Percentiles rank a stretch among this genome's conserved stretches.
These are phyloP conservation scores for Nakaseomyces delphensis DNA, from an alignment of 1,139 yeast genomes.

Conservation along the genomic window DNA sequence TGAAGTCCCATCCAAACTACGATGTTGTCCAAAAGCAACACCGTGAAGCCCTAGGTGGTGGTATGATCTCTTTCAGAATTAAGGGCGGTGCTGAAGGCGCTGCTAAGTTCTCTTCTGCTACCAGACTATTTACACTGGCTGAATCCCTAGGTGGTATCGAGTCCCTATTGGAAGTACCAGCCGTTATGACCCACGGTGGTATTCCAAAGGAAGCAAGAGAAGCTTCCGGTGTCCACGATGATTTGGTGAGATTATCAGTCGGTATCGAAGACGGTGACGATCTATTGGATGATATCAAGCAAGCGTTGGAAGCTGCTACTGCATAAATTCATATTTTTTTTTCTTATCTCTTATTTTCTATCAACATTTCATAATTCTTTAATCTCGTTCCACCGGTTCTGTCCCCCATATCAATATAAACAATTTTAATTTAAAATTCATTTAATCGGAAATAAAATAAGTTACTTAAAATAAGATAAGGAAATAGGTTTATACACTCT, in stretches of 20 bases:
- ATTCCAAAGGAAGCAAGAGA: slow-evolving; percentile 77
- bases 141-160: slow-evolving; percentile 90
- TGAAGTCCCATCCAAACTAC: slow-evolving; percentile 55
- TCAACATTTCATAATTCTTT: too few relatives aligned
- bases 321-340: neutral
- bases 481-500: too few relatives aligned
- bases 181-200: slow-evolving; percentile 90
- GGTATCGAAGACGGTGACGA: slow-evolving; percentile 84
- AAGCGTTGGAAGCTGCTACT: slow-evolving; percentile 47
- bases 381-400: too few relatives aligned
- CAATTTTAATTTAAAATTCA: too few relatives aligned
- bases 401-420: too few relatives aligned
- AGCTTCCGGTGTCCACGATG: slow-evolving; percentile 72
- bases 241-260: slow-evolving; percentile 72
- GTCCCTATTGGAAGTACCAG: slow-evolving; percentile 80
- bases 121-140: slow-evolving; percentile 75
- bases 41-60: slow-evolving; percentile 82
- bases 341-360: neutral
- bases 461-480: too few relatives aligned
- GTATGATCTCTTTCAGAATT: slow-evolving; percentile 84
- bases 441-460: too few relatives aligned
- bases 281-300: slow-evolving; percentile 61
- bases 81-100: slow-evolving; percentile 77
- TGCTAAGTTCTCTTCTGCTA: slow-evolving; percentile 59
- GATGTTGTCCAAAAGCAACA: slow-evolving; percentile 64